A percentile compares a stretch with the other conserved stretches of the same genome.
phyloP scores from a whole-genome alignment of 208 protist genomes.

The Tritrichomonas musculus region DNA sequence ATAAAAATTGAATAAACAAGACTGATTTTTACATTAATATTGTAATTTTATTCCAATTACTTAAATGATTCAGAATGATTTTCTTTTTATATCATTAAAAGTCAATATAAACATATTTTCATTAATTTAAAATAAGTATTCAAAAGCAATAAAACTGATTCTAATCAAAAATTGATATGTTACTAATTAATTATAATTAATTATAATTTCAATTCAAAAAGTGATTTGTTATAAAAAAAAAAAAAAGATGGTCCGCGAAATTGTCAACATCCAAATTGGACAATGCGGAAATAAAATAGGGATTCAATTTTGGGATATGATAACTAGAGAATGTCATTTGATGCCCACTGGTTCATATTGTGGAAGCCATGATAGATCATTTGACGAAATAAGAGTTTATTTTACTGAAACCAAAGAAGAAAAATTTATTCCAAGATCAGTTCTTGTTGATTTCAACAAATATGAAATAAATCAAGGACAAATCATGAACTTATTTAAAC shows the following conservation, averaged over 20 bases:
- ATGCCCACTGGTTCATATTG: constrained; percentile 77
- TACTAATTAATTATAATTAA: too few relatives aligned
- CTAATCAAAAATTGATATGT: too few relatives aligned
- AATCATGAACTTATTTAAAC: constrained; percentile 64
- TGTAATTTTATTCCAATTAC: too few relatives aligned
- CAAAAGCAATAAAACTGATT: too few relatives aligned
- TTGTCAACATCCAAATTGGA: neutral
- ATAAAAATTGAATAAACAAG: too few relatives aligned
- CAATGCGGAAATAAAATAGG: neutral
- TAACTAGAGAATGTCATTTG: constrained; percentile 62
- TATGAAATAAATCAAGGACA: constrained; percentile 64
- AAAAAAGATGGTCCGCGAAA: neutral
- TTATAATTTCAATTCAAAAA: too few relatives aligned
- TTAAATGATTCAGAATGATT: too few relatives aligned
- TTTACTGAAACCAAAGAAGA: constrained; percentile 73
- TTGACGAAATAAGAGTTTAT: constrained; percentile 94
- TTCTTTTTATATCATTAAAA: too few relatives aligned
- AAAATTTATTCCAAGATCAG: neutral
- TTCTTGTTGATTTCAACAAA: constrained; percentile 58
- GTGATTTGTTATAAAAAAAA: neutral
- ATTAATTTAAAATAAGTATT: too few relatives aligned
- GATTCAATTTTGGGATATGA: constrained; percentile 53
- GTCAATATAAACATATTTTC: too few relatives aligned
- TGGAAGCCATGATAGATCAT: constrained; percentile 73
- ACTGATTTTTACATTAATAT: too few relatives aligned